phyloP scores from a whole-genome alignment of 495 filamentous ascomycete species.

The Cryomyces antarcticus region DNA sequence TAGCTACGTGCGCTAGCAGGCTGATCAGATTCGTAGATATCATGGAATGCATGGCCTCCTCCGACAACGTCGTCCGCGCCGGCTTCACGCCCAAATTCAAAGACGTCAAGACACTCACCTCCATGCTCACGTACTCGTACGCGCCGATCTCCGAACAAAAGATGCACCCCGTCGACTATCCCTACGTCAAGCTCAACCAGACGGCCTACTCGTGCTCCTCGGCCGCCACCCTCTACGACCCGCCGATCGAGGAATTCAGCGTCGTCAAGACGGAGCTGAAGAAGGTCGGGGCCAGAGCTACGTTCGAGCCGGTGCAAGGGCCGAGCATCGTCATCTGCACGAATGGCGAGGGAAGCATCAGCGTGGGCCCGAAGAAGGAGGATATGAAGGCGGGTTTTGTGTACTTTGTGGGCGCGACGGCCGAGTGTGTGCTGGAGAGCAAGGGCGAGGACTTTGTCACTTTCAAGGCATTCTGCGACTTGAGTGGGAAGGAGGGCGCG shows the following conservation, averaged over 20 bases:
- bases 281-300: conserved; percentile 52
- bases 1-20: neutral
- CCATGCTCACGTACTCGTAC: conserved; percentile 85
- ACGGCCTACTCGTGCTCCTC: conserved; percentile 58
- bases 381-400: conserved; percentile 62
- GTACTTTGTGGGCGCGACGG: conserved; percentile 83
- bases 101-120: conserved; percentile 75
- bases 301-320: conserved; percentile 68
- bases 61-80: conserved; percentile 92
- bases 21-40: conserved; percentile 36
- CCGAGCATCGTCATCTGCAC: conserved; percentile 90
- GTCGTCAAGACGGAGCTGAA: conserved; percentile 67
- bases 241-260: conserved; percentile 90
- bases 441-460: conserved; percentile 51
- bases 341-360: conserved; percentile 56
- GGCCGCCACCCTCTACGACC: conserved; percentile 58
- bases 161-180: conserved; percentile 66
- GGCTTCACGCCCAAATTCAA: conserved; percentile 98
- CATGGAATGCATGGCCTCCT: conserved; percentile 96
- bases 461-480: conserved; percentile 91
- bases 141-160: conserved; percentile 89
- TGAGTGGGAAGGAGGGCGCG: conserved; percentile 31
- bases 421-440: conserved; percentile 61
- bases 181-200: conserved; percentile 59
- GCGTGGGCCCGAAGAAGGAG: conserved; percentile 56